Base-by-base conservation (phyloP, 257 asterid species). In the Ilex aquifolium region DNA sequence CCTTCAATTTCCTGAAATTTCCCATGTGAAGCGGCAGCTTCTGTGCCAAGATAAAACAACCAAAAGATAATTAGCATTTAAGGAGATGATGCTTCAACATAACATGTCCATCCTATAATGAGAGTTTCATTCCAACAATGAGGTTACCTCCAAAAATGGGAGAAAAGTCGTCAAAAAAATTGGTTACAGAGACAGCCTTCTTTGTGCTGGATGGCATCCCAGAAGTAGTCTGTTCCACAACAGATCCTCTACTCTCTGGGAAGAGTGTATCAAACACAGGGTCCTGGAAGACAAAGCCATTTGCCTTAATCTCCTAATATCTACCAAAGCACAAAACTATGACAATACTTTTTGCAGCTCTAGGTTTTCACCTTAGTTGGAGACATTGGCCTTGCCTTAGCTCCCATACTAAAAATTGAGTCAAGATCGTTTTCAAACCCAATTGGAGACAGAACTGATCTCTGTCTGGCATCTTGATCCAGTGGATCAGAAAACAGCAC, bases 1-100 rank as follows among this genome's bases (percentile, higher is more conserved):
- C 83, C 96, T 58, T 82, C 89, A 57, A 83, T 68, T 77, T 87
- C 97, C 46, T 76, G 76, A 69, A 92, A 92, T 78, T 69, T 86
- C 42, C 67, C 95, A 59, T 87, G 81, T 61, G 91, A 84, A 59
- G 91, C 62, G 52, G 80, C 65, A 75, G 76, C 64, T 65, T 87
- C 97, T 89, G 87, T 80, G 75, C 27, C 27, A 21, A 21, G 27
- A 44, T 42, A 69, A 62, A 59, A 36, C 59, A 63, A 14, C 31
- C 68, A 36, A 63, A 36, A 32, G 2, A 42, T 10, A 50, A 31
- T 49, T 5, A 68, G 31, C 56, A 63, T 21, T 5, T 58, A 48
- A 21, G 16, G 6, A 44, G 32, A 5, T 7, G 57, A 52, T 40
- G 29, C 13, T 55, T n/a, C 30, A 51, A 63, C 30, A 52, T 11